Evolutionary conservation across 2,329 filamentous ascomycete genomes (phyloP), one percentile per base, ranked within the genome.

Genomic region (Colletotrichum trifolii): DNA sequence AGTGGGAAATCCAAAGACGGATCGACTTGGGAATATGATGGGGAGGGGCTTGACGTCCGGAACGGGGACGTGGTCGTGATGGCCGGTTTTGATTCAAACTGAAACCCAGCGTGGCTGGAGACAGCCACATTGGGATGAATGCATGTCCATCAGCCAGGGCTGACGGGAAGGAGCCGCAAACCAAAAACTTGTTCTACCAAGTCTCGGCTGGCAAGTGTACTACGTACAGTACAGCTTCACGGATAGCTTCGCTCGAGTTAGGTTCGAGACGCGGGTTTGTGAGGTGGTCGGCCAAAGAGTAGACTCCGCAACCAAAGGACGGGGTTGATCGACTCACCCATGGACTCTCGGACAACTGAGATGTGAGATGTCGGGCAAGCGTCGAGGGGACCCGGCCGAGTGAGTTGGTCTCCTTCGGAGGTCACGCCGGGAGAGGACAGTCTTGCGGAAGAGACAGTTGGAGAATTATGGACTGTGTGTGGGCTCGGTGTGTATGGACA

Each of bases 141-240:
- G 57, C 25, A 43, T n/a, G 17, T 45, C 48, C 42, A 25, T 33
- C 39, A 15, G 38, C 39, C 34, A 56, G 54, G 48, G 59, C 39
- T 8, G 36, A 25, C 43, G 55, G 43, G 55, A 60, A 54, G 55
- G 61, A 50, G 46, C 53, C 38, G 57, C 47, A 61, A 55, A 61
- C 61, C 25, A 25, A 5, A 55, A 35, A 54, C 45, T 40, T 52
- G 58, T 53, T 65, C 58, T 65, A 55, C 25, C 25, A 25, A 25
- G 25, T 25, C 25, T 25, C 25, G 25, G 25, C 25, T 45, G 40
- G 12, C 17, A 25, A 25, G 25, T 25, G 25, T 25, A 25, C 25
- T 25, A 5, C 25, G 4, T 5, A 25, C 25, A 25, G 4, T 5
- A 25, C 25, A 25, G 25, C 25, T 25, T 25, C 25, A 25, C 5